phyloP scores from a whole-genome alignment of 129 eudicot species.

The Flaveria bidentis region DNA sequence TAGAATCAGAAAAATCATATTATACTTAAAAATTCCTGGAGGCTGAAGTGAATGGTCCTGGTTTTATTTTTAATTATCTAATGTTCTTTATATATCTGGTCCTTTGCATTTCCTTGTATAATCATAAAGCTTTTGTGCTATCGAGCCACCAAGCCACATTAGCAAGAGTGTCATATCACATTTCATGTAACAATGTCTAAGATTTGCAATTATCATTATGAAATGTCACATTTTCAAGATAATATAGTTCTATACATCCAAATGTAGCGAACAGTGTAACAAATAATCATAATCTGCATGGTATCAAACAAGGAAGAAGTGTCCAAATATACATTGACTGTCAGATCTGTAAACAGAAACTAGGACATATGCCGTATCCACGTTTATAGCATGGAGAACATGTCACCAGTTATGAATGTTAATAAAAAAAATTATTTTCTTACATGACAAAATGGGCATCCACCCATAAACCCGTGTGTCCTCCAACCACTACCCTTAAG shows the following conservation, averaged over 20 bases:
- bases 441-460: background rate
- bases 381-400: conserved; percentile 3
- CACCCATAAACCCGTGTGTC: background rate
- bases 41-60: conserved; percentile 5
- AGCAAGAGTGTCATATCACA: background rate
- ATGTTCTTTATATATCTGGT: background rate
- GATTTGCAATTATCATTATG: background rate
- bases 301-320: conserved; percentile 9
- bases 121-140: background rate
- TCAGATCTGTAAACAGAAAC: conserved; percentile 6
- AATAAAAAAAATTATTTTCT: background rate
- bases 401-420: background rate
- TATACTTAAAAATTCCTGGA: background rate
- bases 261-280: background rate
- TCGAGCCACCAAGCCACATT: conserved; percentile 1
- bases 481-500: background rate
- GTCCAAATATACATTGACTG: background rate
- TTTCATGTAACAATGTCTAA: background rate
- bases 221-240: background rate
- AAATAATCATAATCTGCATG: conserved; percentile 13
- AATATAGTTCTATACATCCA: background rate
- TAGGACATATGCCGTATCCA: background rate
- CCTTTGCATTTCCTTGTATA: background rate
- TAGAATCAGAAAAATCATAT: background rate
- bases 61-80: background rate